phyloP scores from a whole-genome alignment of 768 basidiomycete species.

The Clavulina sp. region DNA sequence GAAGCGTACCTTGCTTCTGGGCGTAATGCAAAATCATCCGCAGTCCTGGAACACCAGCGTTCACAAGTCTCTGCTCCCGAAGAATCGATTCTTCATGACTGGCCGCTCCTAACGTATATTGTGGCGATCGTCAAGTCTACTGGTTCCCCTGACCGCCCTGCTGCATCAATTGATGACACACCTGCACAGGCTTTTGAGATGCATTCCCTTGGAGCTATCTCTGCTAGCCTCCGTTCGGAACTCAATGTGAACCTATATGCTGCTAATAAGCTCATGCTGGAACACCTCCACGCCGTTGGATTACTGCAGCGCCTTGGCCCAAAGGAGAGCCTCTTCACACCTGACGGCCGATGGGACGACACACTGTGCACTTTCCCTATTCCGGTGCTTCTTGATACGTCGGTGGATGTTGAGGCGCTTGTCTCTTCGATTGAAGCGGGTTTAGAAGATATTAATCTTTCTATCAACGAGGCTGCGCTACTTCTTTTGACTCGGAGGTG shows the following conservation, averaged over 20 bases:
- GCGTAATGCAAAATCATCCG: constrained; percentile 26
- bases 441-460: constrained; percentile 50
- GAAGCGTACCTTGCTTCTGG: constrained; percentile 32
- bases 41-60: constrained; percentile 30
- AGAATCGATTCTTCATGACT: constrained; percentile 45
- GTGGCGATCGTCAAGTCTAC: constrained; percentile 21
- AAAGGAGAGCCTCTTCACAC: constrained; percentile 20
- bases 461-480: constrained; percentile 57
- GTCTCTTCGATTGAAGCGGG: constrained; percentile 55
- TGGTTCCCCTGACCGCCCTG: constrained; percentile 14
- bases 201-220: constrained; percentile 39
- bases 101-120: constrained; percentile 46
- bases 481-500: constrained; percentile 48
- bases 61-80: constrained; percentile 2
- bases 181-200: constrained; percentile 36
- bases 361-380: constrained; percentile 41
- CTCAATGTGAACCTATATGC: constrained; percentile 38
- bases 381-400: constrained; percentile 53
- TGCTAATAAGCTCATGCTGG: constrained; percentile 34
- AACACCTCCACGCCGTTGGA: constrained; percentile 43
- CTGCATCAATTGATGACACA: constrained; percentile 13
- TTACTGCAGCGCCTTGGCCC: constrained; percentile 36
- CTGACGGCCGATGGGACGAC: constrained; percentile 15
- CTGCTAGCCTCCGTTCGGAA: constrained; percentile 39
- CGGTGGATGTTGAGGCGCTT: constrained; percentile 53